These are phyloP conservation scores for Micromonas commoda DNA, from an alignment of 139 green algal species.

Conservation along the genomic window DNA sequence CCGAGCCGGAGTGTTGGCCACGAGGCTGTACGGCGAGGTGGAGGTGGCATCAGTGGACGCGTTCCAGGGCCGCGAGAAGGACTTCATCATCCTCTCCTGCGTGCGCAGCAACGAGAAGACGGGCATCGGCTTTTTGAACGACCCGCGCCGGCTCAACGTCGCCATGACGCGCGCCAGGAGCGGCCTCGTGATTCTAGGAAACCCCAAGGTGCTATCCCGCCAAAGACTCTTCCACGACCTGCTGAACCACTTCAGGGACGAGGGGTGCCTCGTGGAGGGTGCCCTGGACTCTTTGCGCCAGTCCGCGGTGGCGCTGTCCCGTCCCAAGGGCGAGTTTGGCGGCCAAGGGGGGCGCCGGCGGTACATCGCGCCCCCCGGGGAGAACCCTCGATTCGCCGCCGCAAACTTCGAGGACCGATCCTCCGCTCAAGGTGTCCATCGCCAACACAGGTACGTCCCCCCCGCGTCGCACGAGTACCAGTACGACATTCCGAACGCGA, in stretches of 20 bases:
- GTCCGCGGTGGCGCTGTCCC: constrained; percentile 46
- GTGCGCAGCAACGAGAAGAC: constrained; percentile 91
- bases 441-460: background rate
- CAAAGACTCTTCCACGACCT: constrained; percentile 86
- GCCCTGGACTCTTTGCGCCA: constrained; percentile 85
- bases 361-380: background rate
- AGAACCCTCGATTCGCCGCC: background rate
- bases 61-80: constrained; percentile 89
- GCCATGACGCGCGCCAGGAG: constrained; percentile 88
- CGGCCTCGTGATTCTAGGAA: constrained; percentile 88
- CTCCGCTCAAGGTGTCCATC: no score
- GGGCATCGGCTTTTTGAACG: constrained; percentile 92
- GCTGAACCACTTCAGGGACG: constrained; percentile 82
- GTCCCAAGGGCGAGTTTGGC: no score
- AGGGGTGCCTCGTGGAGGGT: constrained; percentile 80
- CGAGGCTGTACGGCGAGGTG: constrained; percentile 77
- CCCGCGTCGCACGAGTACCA: background rate
- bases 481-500: background rate
- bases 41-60: constrained; percentile 58
- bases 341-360: background rate
- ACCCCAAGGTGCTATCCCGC: constrained; percentile 67
- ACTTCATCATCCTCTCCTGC: constrained; percentile 96
- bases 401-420: no score
- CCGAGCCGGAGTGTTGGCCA: constrained; percentile 63
- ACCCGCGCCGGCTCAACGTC: constrained; percentile 89